These are phyloP conservation scores for Cyclostephanos invisitatus DNA, from an alignment of 108 stramenopile species.

Conservation along the genomic window DNA sequence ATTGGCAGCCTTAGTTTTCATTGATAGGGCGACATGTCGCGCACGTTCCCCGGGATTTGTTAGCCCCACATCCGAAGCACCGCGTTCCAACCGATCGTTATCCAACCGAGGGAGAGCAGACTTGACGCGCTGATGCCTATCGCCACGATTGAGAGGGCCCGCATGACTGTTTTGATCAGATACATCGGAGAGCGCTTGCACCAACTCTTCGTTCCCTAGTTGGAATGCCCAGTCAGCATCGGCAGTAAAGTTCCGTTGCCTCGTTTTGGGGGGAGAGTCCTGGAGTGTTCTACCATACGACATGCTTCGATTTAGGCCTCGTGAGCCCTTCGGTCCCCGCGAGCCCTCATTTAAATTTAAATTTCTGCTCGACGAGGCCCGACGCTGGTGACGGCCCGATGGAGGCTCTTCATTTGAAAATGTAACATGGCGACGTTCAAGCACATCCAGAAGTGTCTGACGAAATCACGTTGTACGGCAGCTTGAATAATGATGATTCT, in stretches of 20 bases:
- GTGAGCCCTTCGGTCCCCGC: not conserved
- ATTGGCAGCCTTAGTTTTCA: conserved; percentile 15
- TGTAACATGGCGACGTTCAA: conserved; percentile 44
- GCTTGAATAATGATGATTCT: not conserved
- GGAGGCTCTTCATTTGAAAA: conserved; percentile 11
- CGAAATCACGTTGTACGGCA: not conserved
- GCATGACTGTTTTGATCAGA: not conserved
- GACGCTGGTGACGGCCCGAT: conserved; percentile 13
- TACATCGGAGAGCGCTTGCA: not conserved
- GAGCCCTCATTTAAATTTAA: not conserved
- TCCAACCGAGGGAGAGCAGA: conserved; percentile 9
- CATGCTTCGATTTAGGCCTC: conserved; percentile 5
- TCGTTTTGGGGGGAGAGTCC: not conserved
- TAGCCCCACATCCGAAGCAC: conserved; percentile 2
- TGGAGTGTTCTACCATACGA: conserved; percentile 4
- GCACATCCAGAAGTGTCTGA: conserved; percentile 42
- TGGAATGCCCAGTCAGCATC: conserved; percentile 5
- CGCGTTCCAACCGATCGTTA: not conserved
- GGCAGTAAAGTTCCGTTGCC: not conserved
- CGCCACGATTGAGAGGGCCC: not conserved
- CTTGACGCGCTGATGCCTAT: conserved; percentile 7
- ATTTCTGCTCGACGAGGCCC: not conserved
- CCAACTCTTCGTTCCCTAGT: not conserved
- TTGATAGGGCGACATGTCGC: conserved; percentile 26
- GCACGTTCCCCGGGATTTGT: conserved; percentile 23